phyloP scores from a whole-genome alignment of 1,284 basidiomycete species.

The Boletus calvinii region DNA sequence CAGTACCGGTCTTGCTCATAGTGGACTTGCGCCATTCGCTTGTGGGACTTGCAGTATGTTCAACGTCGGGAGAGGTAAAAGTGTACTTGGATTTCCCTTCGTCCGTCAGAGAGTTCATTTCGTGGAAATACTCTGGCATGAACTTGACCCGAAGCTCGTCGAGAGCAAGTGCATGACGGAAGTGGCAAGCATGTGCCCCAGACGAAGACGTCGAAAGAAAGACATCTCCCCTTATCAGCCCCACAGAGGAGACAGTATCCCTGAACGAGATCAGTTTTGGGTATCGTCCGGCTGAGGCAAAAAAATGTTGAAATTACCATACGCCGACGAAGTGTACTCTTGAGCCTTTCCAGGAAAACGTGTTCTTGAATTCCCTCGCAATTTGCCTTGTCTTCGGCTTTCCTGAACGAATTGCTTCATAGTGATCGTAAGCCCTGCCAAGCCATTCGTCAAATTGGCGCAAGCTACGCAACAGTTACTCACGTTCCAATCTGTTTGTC shows the following conservation, averaged over 20 bases:
- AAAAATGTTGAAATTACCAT: conserved; percentile 29
- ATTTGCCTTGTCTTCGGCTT: conserved; percentile 18
- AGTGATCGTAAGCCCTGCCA: conserved; percentile 41
- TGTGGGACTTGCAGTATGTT: background rate
- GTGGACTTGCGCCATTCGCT: background rate
- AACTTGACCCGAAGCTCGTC: conserved; percentile 44
- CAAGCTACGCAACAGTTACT: background rate
- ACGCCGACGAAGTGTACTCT: conserved; percentile 42
- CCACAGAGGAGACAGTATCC: conserved; percentile 45
- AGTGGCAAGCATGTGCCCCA: conserved; percentile 33
- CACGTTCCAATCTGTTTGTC: conserved; percentile 29
- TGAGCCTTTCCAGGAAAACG: conserved; percentile 36
- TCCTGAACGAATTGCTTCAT: conserved; percentile 21
- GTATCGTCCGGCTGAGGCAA: background rate
- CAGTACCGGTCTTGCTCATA: background rate
- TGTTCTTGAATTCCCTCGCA: conserved; percentile 35
- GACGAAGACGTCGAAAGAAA: conserved; percentile 28
- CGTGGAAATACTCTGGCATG: conserved; percentile 39
- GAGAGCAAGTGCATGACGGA: conserved; percentile 43
- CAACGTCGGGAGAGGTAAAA: background rate
- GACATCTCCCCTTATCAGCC: conserved; percentile 25
- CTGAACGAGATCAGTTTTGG: conserved; percentile 21
- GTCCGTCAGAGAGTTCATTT: conserved; percentile 23
- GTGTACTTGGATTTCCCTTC: conserved; percentile 14
- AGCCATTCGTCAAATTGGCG: background rate